Conservation (phyloP, 108 stramenopile genomes). For the Pelagomonas calceolata region DNA sequence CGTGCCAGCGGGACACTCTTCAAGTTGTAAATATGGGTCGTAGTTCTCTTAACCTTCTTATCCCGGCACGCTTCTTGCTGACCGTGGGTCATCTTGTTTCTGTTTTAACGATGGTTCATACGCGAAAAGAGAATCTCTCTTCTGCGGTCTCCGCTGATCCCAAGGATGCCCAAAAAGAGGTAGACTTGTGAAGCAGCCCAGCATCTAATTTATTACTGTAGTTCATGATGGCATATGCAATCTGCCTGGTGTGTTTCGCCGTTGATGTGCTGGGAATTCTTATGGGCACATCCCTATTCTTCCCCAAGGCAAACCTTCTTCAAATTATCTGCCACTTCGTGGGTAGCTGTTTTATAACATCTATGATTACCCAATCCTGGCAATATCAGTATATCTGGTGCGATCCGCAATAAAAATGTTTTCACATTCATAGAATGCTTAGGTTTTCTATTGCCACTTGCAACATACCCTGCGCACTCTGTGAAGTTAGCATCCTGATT, state of each 20-base stretch:
- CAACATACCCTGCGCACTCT: neutral
- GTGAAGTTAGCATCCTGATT: neutral
- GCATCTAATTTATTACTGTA: neutral
- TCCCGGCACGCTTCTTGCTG: neutral
- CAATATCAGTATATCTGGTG: neutral
- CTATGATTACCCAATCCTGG: neutral
- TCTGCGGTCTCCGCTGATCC: neutral
- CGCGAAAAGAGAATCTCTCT: neutral
- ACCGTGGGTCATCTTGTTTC: neutral
- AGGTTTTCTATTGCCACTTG: neutral
- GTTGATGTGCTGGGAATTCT: neutral
- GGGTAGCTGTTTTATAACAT: neutral
- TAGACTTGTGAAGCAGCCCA: too few relatives aligned
- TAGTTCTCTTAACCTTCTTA: too few relatives aligned
- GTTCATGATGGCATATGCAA: neutral
- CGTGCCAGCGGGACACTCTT: too few relatives aligned
- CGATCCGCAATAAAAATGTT: too few relatives aligned
- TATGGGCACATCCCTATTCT: neutral
- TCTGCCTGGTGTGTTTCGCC: neutral
- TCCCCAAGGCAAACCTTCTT: neutral
- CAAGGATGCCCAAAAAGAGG: neutral
- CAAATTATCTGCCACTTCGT: neutral
- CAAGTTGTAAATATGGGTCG: too few relatives aligned
- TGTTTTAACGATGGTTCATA: neutral
- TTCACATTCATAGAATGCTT: too few relatives aligned